These are phyloP conservation scores for Gracilaria domingensis DNA, from an alignment of 23 red algal species.

Conservation along the genomic window DNA sequence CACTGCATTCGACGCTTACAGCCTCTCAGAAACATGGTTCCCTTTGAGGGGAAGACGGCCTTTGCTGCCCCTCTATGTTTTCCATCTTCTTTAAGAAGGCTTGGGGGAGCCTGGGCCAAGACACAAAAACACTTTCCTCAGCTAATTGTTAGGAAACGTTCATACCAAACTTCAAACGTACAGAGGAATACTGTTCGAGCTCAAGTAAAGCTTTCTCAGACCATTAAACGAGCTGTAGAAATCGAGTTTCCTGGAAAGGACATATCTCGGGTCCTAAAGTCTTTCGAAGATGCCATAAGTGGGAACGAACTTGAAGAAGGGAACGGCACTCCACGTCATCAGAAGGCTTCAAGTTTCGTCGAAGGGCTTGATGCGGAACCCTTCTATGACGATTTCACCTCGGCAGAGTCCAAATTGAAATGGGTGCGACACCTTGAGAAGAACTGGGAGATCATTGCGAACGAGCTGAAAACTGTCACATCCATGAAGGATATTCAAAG, in stretches of 20 bases:
- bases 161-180: neutral
- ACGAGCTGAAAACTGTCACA: conserved; percentile 52
- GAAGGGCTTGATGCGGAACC: conserved; percentile 63
- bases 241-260: conserved; percentile 40
- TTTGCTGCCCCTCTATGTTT: neutral
- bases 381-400: conserved; percentile 63
- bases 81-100: neutral
- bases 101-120: neutral
- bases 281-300: conserved; percentile 52
- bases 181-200: neutral
- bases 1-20: neutral
- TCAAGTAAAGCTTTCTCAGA: conserved; percentile 32
- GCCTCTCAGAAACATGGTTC: neutral
- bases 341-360: conserved; percentile 63
- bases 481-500: conserved; percentile 40
- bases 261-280: conserved; percentile 59
- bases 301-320: conserved; percentile 38
- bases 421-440: conserved; percentile 78
- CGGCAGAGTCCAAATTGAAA: neutral
- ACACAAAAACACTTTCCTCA: neutral
- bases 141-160: neutral
- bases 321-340: conserved; percentile 47
- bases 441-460: conserved; percentile 64
- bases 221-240: conserved; percentile 40
- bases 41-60: neutral